Conservation (phyloP, 495 filamentous ascomycete species). For the Aspergillus olivimuriae region DNA sequence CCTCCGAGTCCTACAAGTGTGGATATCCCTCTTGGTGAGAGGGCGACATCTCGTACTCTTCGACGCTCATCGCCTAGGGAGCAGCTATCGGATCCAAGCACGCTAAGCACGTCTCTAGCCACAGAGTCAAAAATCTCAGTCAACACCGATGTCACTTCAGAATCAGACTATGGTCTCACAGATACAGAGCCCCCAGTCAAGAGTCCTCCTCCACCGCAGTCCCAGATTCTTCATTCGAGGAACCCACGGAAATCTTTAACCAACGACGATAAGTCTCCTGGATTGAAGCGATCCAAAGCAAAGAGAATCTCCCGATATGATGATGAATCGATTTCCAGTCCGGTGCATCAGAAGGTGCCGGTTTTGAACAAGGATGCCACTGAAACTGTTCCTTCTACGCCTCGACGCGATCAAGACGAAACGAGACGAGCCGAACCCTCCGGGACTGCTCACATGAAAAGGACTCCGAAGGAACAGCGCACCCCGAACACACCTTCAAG, state of each 20-base stretch:
- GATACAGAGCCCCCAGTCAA: slow-evolving; percentile 21
- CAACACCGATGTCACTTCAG: slow-evolving; percentile 30
- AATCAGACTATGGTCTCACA: slow-evolving; percentile 30
- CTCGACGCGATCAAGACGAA: slow-evolving; percentile 21
- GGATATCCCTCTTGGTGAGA: slow-evolving; percentile 75
- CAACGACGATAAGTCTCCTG: slow-evolving; percentile 24
- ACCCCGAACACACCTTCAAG: slow-evolving; percentile 16
- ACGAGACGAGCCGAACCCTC: not conserved
- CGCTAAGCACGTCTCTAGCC: slow-evolving; percentile 23
- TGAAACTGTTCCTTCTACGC: slow-evolving; percentile 8
- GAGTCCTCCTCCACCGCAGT: slow-evolving; percentile 14
- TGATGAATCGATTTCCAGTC: slow-evolving; percentile 29
- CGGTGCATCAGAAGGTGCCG: slow-evolving; percentile 15
- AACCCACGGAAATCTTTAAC: slow-evolving; percentile 17
- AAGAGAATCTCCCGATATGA: slow-evolving; percentile 43
- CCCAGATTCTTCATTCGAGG: slow-evolving; percentile 24
- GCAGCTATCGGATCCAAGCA: slow-evolving; percentile 33
- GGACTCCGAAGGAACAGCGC: slow-evolving; percentile 12
- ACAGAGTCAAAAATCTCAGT: slow-evolving; percentile 27
- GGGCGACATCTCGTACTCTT: slow-evolving; percentile 23
- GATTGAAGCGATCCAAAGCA: slow-evolving; percentile 50
- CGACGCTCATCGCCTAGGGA: slow-evolving; percentile 31
- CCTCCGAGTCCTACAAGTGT: slow-evolving; percentile 50
- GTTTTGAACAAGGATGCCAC: not conserved
- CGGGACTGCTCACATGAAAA: not conserved